A percentile compares a stretch with the other conserved stretches of the same genome.
phyloP scores from a whole-genome alignment of 2,329 filamentous ascomycete species.

The Ceratocystis alfenasii region DNA sequence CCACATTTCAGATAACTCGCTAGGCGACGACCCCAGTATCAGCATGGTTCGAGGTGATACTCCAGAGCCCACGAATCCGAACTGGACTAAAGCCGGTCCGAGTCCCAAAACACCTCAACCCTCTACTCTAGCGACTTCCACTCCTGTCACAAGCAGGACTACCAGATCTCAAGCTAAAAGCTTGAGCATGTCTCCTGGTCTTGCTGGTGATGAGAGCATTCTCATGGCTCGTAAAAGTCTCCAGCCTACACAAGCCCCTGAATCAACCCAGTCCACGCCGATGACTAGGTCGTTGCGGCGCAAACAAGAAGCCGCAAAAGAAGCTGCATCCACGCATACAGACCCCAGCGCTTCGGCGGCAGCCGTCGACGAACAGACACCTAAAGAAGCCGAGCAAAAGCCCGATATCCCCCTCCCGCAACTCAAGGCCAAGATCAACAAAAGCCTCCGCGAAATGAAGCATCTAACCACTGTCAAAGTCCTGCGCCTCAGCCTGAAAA shows the following conservation, averaged over 20 bases:
- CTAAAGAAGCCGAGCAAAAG: slow-evolving; percentile 25
- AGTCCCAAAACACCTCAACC: slow-evolving; percentile 4
- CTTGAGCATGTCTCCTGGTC: slow-evolving; percentile 17
- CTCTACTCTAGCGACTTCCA: background rate
- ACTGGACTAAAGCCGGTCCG: background rate
- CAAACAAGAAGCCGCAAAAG: background rate
- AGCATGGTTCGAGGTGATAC: slow-evolving; percentile 15
- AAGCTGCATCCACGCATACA: background rate
- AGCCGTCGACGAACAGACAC: background rate
- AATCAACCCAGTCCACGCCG: background rate
- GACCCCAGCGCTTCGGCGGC: background rate
- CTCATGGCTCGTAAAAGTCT: slow-evolving; percentile 10
- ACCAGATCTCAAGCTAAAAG: slow-evolving; percentile 20
- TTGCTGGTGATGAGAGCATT: slow-evolving; percentile 11
- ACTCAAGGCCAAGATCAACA: slow-evolving; percentile 37
- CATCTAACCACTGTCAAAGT: slow-evolving; percentile 43
- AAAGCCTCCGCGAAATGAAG: slow-evolving; percentile 38
- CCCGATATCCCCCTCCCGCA: slow-evolving; percentile 24
- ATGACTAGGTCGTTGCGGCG: background rate
- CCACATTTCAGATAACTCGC: slow-evolving; percentile 8
- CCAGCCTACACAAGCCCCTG: background rate
- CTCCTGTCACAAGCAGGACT: slow-evolving; percentile 15
- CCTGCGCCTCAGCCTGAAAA: slow-evolving; percentile 32
- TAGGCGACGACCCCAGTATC: slow-evolving; percentile 17
- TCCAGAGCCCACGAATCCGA: background rate